Evolutionary conservation across 140 eudicot species (phyloP), one percentile per base, ranked within the genome.

Genomic region (Flaveria floridana): DNA sequence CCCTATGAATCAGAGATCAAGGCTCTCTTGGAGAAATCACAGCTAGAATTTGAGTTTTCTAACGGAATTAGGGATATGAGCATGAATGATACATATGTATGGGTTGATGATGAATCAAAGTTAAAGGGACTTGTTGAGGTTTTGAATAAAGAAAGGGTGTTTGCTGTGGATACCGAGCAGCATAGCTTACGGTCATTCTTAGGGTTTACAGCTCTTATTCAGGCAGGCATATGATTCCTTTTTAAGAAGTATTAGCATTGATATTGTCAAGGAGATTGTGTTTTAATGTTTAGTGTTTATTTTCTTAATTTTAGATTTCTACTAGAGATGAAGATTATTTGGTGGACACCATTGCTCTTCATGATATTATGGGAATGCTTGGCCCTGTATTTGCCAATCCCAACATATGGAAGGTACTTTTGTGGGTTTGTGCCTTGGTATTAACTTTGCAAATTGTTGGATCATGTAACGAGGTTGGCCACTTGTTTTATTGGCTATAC

Each of bases 121-220:
- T 53, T 94, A 48, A 65, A 71, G 69, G 87, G 84, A 69, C 96
- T 94, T 26, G 96, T 70, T 12, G 88, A 86, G 56, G 83, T 79
- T 15, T 88, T 94, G 86, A 83, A 87, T 72, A 79, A 87, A 62
- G 89, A 88, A 74, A 85, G 63, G 72, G 95, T 88, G 21, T 87
- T 94, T 82, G 96, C 82, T 16, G 99, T 94, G 46, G 99, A 94
- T 81, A 94, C 97, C 3, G 99, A 94, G 85, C 99, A 94, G 55
- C 99, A 94, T 79, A 84, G 97, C 73, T 84, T 94, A 42, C 83
- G 92, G 44, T 90, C 99, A 1, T 94, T 94, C 80, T 79, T 88
- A 78, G 99, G 99, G 70, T 94, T 94, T 80, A 94, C 97, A 2
- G 97, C 97, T 79, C 95, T 94, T 28, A 58, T 94, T 72, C 99